Percentiles rank a stretch among this genome's conserved stretches.
phyloP scores from a whole-genome alignment of 1,284 basidiomycete species.

The Volvariella volvacea region DNA sequence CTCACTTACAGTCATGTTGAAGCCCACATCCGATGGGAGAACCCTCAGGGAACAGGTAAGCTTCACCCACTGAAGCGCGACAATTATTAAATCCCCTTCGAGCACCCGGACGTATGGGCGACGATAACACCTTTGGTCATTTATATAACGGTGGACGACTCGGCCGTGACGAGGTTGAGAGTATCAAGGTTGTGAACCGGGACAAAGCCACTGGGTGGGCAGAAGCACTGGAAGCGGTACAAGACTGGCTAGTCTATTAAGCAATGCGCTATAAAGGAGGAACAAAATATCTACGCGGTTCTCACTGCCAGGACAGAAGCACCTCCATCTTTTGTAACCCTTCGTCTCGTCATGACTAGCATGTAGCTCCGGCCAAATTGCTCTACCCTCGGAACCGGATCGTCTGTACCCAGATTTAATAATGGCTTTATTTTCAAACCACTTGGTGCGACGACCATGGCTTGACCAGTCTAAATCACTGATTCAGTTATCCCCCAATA shows the following conservation, averaged over 20 bases:
- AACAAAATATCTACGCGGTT: too few species aligned
- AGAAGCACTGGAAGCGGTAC: neutral
- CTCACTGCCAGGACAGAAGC: conserved; percentile 46
- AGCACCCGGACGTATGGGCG: conserved; percentile 2
- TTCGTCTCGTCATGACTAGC: conserved; percentile 49
- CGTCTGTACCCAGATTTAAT: conserved; percentile 9
- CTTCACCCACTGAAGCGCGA: neutral
- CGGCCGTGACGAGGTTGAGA: conserved; percentile 4
- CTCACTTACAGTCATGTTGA: conserved; percentile 28
- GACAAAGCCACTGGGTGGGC: conserved; percentile 2
- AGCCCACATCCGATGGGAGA: conserved; percentile 17
- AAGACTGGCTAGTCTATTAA: neutral
- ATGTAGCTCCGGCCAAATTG: conserved; percentile 50
- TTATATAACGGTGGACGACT: conserved; percentile 5
- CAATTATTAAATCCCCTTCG: too few species aligned
- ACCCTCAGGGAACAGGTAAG: conserved; percentile 1
- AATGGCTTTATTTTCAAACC: conserved; percentile 36
- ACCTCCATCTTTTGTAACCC: conserved; percentile 59
- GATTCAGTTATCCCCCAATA: conserved; percentile 1
- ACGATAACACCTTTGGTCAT: conserved; percentile 4
- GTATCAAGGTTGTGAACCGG: neutral
- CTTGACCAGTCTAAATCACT: conserved; percentile 50
- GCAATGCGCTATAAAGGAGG: neutral
- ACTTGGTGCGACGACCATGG: conserved; percentile 56
- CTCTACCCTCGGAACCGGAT: conserved; percentile 6